Percentiles rank a stretch among this genome's conserved stretches.
Evolutionary conservation across 1,139 yeast species (phyloP).

Genomic region (Yamadazyma sp.): DNA sequence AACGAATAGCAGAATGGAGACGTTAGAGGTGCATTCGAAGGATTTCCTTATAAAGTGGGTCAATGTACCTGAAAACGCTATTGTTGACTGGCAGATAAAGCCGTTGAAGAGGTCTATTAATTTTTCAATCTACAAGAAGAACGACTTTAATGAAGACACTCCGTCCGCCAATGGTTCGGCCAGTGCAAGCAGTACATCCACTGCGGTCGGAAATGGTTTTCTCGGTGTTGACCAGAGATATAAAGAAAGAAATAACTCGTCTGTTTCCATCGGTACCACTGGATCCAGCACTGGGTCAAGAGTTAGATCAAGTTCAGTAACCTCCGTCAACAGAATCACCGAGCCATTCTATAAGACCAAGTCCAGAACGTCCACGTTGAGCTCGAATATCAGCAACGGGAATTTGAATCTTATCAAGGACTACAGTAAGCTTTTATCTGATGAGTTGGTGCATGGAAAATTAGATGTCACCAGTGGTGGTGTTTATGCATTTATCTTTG

Average conservation of each 20-base stretch:
- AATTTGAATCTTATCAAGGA: conserved; percentile 41
- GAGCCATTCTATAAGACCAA: conserved; percentile 34
- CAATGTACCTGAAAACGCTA: conserved; percentile 64
- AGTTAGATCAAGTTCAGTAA: conserved; percentile 33
- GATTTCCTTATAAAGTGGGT: conserved; percentile 92
- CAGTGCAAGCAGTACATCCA: conserved; percentile 1
- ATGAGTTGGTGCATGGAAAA: conserved; percentile 62
- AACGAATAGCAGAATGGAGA: conserved; percentile 41
- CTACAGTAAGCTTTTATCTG: conserved; percentile 50
- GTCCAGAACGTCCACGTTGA: conserved; percentile 36
- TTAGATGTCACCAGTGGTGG: conserved; percentile 59
- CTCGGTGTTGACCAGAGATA: conserved; percentile 5
- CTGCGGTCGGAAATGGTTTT: neutral
- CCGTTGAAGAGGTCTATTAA: conserved; percentile 84
- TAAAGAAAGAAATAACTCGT: conserved; percentile 11
- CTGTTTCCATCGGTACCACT: conserved; percentile 12
- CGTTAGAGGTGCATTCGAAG: conserved; percentile 84
- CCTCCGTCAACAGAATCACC: conserved; percentile 40
- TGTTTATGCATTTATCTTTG: conserved; percentile 84
- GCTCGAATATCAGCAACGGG: conserved; percentile 34
- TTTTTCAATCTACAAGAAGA: conserved; percentile 56
- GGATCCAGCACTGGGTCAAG: conserved; percentile 16
- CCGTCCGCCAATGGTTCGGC: neutral
- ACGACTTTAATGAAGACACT: conserved; percentile 22
- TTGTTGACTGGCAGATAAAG: conserved; percentile 76